Evolutionary conservation across 495 filamentous ascomycete species (phyloP), one percentile per base, ranked within the genome.

Genomic region (Penicillium mononematosum): DNA sequence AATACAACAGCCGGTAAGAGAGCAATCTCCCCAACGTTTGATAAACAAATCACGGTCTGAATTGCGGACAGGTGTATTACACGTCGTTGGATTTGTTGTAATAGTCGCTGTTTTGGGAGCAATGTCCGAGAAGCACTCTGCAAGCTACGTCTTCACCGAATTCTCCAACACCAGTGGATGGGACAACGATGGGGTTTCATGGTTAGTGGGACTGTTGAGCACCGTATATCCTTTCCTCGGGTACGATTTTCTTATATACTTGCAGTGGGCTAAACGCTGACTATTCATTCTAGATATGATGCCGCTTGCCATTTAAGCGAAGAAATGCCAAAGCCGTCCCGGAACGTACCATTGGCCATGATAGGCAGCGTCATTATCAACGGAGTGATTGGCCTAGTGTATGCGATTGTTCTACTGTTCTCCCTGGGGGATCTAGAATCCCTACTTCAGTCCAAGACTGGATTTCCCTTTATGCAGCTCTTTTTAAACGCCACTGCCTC

Each of bases 381-480:
- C 29, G 75, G 75, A 6, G 22, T 69, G 1, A 61, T 78, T 25
- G 75, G 72, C 2, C 72, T 80, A 25, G 64, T 66, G 10, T 77
- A 78, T 64, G 62, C 73, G 0, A 67, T 80, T 19, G 70, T 75
- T 4, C 53, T 79, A 3, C 53, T 81, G 5, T 81, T 82, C 54
- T 70, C 73, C 44, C 60, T 78, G 5, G 64, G 71, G 5, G 71
- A 81, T 52, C 59, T 80, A 2, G 57, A 69, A 0, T 42, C 55
- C 2, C 64, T 68, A 2, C 59, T 81, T 8, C 44, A 56, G 10
- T 68, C 64, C 19, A 61, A 65, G 0, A 68, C 65, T 2, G 63
- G 71, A 5, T 83, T 72, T 46, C 78, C 79, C 0, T 79, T 80
- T 42, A 76, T 84, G 50, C 65, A 78, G 47, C 73, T 83, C 16